phyloP scores from a whole-genome alignment of 2,329 filamentous ascomycete genomes.

The Cytospora mali region DNA sequence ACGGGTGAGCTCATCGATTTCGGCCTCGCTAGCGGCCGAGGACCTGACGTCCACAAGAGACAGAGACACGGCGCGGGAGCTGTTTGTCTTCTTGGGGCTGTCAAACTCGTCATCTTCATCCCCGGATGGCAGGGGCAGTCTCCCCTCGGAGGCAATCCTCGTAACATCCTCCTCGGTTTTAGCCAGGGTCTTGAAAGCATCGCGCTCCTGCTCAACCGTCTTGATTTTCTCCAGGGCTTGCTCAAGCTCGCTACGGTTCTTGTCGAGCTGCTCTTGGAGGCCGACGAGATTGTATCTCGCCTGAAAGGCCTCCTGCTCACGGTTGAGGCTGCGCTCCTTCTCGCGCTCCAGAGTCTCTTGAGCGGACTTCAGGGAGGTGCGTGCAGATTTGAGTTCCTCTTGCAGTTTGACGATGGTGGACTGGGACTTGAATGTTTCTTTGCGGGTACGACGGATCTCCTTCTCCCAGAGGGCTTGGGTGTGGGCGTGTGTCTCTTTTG shows the following conservation, averaged over 20 bases:
- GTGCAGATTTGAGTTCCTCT: constrained; percentile 69
- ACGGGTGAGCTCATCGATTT: constrained; percentile 58
- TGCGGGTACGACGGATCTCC: constrained; percentile 68
- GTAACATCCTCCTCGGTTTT: constrained; percentile 71
- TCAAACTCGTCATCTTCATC: constrained; percentile 59
- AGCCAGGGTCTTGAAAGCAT: constrained; percentile 71
- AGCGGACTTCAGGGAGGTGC: constrained; percentile 54
- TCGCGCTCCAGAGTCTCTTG: constrained; percentile 65
- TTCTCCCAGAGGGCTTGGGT: constrained; percentile 73
- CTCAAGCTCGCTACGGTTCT: constrained; percentile 45
- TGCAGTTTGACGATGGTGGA: constrained; percentile 71
- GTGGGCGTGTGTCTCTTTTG: constrained; percentile 70
- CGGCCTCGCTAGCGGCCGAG: constrained; percentile 58
- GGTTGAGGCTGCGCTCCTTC: constrained; percentile 60
- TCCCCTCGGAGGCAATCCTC: constrained; percentile 71
- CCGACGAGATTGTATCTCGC: constrained; percentile 67
- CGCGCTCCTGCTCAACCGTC: constrained; percentile 72
- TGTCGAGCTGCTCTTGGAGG: constrained; percentile 59
- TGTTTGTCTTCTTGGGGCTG: constrained; percentile 58
- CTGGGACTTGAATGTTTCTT: constrained; percentile 76
- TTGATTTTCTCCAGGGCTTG: constrained; percentile 64
- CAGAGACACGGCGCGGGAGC: constrained; percentile 47
- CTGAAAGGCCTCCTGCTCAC: constrained; percentile 71
- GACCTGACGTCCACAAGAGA: constrained; percentile 55
- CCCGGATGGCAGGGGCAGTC: constrained; percentile 62